Evolutionary conservation across 202 grass and related monocot species (phyloP), one percentile per base, ranked within the genome.

Genomic region (Sporobolus alterniflorus): DNA sequence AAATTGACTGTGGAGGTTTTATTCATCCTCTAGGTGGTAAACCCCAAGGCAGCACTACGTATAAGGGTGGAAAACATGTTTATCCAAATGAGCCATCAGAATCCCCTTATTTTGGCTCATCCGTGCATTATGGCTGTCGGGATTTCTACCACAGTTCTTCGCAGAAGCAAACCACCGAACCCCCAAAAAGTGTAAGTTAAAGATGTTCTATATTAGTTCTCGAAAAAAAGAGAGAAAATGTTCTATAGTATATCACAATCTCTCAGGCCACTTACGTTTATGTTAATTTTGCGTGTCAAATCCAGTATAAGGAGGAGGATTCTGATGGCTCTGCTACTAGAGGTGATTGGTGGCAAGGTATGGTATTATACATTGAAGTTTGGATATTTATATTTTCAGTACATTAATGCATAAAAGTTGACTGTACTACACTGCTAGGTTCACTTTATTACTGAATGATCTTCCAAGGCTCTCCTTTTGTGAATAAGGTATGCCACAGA

Each of bases 341-440:
- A 91, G 96, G 96, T 75, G 92, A 98, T 78, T 98, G 96, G 96
- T 98, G 96, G 96, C 96, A 98, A 95, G 96, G 96, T 98, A 89
- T 74, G 40, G 12, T 68, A 28, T 2, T 13, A 26, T 59, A n/a
- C 18, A 24, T 54, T 75, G 46, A 49, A 9, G 13, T 22, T 62
- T 79, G 32, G 10, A 75, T 66, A 67, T 56, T 69, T 16, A 30
- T 31, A 36, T 62, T 32, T 82, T 68, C 16, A 89, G 43, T 73
- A 10, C 10, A 54, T 42, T 25, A 44, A 78, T 66, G 18, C 9
- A 33, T 34, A 44, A 10, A n/a, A 46, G 26, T 57, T 88, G 22
- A 92, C 63, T 81, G 52, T 28, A 77, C 64, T 86, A 13, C 22
- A 60, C 63, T 93, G 24, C 17, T 91, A 98, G 96, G 96, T 91